Conservation (phyloP, 306 rosid species). For the Malus domestica region ASM211411v1 NC_041795.1:10206501-10207000, state of each 20-base stretch:
- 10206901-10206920: background rate
- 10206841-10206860: background rate
- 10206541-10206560: conserved; percentile 93
- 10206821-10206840: background rate
- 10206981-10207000: background rate
- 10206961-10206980: background rate
- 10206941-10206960: background rate
- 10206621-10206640: background rate
- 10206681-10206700: background rate
- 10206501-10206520: conserved; percentile 97
- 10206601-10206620: background rate
- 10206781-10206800: background rate
- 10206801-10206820: background rate
- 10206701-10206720: background rate
- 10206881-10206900: background rate
- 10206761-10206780: background rate
- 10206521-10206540: conserved; percentile 97
- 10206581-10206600: conserved; percentile 14
- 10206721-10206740: background rate
- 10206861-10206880: background rate
- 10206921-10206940: background rate
- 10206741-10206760: background rate
- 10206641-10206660: background rate
- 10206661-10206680: background rate
- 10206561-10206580: conserved; percentile 93